Conservation (phyloP, 148 eudicot genomes). For the Camellia sinensis region DNA sequence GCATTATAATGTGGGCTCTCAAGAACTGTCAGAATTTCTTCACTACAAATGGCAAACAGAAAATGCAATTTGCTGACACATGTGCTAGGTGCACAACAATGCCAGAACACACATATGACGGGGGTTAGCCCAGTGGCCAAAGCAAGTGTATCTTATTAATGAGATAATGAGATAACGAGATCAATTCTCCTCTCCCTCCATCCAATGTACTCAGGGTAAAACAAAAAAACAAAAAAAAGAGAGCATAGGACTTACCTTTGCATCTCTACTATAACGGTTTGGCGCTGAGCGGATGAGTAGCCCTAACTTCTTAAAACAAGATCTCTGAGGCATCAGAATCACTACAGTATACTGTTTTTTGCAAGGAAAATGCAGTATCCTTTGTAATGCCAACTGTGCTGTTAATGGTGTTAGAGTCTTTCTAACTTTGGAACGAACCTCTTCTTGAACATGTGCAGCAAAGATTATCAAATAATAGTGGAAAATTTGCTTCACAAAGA, state of each 20-base stretch:
- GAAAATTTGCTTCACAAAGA: not conserved
- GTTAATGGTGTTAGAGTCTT: slow-evolving; percentile 53
- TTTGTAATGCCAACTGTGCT: slow-evolving; percentile 62
- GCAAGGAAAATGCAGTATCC: slow-evolving; percentile 83
- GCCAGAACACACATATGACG: slow-evolving; percentile 22
- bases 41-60: not conserved
- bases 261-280: slow-evolving; percentile 29
- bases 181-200: too few species aligned
- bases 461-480: not conserved
- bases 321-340: slow-evolving; percentile 66
- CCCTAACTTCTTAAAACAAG: slow-evolving; percentile 38
- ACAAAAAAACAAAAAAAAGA: not conserved
- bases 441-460: slow-evolving; percentile 63
- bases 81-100: not conserved
- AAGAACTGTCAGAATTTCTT: not conserved
- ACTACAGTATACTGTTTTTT: slow-evolving; percentile 74
- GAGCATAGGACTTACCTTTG: slow-evolving; percentile 27
- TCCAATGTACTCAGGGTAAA: too few species aligned
- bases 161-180: too few species aligned
- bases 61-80: not conserved
- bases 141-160: too few species aligned
- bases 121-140: slow-evolving; percentile 2
- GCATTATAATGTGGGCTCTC: not conserved
- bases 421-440: slow-evolving; percentile 65
- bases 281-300: slow-evolving; percentile 36